Base-by-base conservation (phyloP, 805 yeast genomes). In the Zygoascus flipseniorum region DNA sequence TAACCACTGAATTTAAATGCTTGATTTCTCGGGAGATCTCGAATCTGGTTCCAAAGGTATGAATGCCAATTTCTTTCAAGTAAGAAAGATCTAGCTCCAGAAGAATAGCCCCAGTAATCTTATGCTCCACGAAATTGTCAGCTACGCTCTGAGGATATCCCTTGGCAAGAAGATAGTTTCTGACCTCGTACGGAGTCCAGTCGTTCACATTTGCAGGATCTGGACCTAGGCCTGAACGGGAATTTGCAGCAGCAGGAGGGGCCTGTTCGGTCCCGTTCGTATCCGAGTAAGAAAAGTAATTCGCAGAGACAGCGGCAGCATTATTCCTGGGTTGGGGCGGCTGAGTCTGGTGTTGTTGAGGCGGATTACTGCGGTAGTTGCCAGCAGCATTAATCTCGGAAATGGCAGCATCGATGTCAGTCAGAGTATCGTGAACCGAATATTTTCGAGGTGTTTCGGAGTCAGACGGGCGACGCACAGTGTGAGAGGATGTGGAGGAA, bases 31-130 rank as follows among this genome's bases (percentile, higher is more conserved):
- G 89, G 69, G 81, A 83, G 47, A 93, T 80, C 67, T 90, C 97
- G 69, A 89, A 93, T 58, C 99, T 78, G 0, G 97, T 90, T 28
- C 99, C 99, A 72, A 93, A 93, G 3, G 96, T 86, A 48, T 81
- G 76, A 51, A 93, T 92, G 53, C 90, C 99, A 54, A 93, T 73
- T 68, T 93, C 99, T 66, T 92, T 93, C 62, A 93, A 76, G 62
- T 86, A 86, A 1, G 88, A 78, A 56, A 92, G 75, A 63, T 92
- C 97, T 57, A 93, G 75, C 68, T 90, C 95, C 51, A 93, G 74
- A 46, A 93, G 70, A 52, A 93, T 92, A 5, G 81, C 72, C 31
- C 99, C 99, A 1, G 90, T 84, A 55, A 93, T 89, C 62, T 89
- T 89, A 69, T 93, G 98, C 60, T 83, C 80, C 5, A 83, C 81